Conservation (phyloP, 345 rosid species). For the Camelina hispida region DNA sequence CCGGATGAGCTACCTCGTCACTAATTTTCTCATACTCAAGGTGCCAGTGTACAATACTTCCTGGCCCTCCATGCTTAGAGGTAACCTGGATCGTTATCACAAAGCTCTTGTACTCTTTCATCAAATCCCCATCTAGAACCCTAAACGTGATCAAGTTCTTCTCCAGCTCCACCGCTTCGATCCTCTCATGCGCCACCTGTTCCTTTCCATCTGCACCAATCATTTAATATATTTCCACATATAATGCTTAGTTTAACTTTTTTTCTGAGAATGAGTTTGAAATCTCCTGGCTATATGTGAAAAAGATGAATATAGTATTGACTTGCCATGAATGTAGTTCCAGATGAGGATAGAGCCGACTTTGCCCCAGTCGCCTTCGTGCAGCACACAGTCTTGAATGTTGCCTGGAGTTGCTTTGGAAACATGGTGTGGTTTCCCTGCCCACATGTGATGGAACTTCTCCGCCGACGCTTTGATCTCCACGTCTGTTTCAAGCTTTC, state of each 20-base stretch:
- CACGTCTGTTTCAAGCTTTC: conserved; percentile 31
- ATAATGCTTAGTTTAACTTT: too few species aligned
- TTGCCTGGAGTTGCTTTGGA: conserved; percentile 39
- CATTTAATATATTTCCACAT: not conserved
- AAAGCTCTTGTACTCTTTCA: not conserved
- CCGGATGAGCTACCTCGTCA: not conserved
- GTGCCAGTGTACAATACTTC: conserved; percentile 1
- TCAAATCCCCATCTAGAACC: not conserved
- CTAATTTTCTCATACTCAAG: conserved; percentile 1
- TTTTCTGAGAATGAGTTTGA: too few species aligned
- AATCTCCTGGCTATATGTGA: not conserved
- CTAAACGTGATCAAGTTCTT: not conserved
- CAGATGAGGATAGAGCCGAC: conserved; percentile 44
- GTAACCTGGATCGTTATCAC: not conserved
- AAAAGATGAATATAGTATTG: not conserved
- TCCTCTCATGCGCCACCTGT: not conserved
- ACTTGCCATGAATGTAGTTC: conserved; percentile 46
- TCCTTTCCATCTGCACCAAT: not conserved
- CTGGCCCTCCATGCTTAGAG: not conserved
- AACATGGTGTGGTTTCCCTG: conserved; percentile 49
- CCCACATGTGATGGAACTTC: conserved; percentile 47
- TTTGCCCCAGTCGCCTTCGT: conserved; percentile 52
- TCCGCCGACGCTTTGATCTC: conserved; percentile 38
- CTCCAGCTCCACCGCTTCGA: not conserved
- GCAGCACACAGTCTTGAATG: conserved; percentile 39